These are phyloP conservation scores for Mucor piriformis DNA, from an alignment of 371 early-diverging fungal genomes.

Conservation along the genomic window DNA sequence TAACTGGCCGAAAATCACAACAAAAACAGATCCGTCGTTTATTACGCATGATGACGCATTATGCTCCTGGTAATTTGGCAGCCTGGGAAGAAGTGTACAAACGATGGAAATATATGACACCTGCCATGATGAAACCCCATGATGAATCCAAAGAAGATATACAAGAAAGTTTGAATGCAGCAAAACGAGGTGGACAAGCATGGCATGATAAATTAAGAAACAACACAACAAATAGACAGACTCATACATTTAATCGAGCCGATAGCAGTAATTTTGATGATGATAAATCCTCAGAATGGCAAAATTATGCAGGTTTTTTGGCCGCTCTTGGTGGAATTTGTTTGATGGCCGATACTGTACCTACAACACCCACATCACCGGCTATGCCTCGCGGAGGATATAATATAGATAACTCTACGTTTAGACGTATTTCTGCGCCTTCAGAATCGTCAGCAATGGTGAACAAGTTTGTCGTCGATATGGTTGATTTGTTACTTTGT, in stretches of 20 bases:
- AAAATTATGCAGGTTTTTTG: slow-evolving; percentile 74
- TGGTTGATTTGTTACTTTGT: slow-evolving; percentile 83
- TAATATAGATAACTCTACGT: slow-evolving; percentile 12
- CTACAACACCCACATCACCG: slow-evolving; percentile 39
- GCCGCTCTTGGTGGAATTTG: slow-evolving; percentile 72
- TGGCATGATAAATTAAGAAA: slow-evolving; percentile 52
- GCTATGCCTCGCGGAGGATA: slow-evolving; percentile 23
- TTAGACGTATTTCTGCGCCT: slow-evolving; percentile 42
- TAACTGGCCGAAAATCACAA: slow-evolving; percentile 75
- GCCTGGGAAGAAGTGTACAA: slow-evolving; percentile 89
- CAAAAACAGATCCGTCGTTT: slow-evolving; percentile 80
- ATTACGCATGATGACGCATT: slow-evolving; percentile 68
- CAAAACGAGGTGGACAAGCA: slow-evolving; percentile 26
- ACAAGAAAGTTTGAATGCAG: slow-evolving; percentile 18
- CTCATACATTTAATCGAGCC: slow-evolving; percentile 11
- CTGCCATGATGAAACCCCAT: slow-evolving; percentile 49
- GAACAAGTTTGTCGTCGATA: slow-evolving; percentile 82
- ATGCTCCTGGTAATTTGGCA: slow-evolving; percentile 77
- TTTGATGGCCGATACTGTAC: slow-evolving; percentile 49
- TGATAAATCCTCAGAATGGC: slow-evolving; percentile 61
- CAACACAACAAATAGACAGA: slow-evolving; percentile 25
- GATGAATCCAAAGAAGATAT: slow-evolving; percentile 50
- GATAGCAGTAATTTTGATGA: slow-evolving; percentile 37
- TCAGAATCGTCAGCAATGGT: slow-evolving; percentile 67
- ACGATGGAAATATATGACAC: slow-evolving; percentile 74